phyloP scores from a whole-genome alignment of 495 filamentous ascomycete genomes.

The Daldinia loculata region DNA sequence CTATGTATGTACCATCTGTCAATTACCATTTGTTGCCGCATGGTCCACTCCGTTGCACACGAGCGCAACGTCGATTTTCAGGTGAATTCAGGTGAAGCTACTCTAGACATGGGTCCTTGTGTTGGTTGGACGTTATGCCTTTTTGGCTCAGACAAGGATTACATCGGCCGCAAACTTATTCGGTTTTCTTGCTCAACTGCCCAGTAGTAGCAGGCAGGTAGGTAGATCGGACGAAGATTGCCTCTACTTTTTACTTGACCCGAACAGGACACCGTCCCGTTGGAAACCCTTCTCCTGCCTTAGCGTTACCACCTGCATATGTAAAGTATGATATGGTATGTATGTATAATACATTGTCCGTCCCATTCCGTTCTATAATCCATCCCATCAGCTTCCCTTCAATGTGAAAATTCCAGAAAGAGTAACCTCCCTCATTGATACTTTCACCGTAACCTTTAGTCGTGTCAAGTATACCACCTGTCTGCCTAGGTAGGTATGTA shows the following conservation, averaged over 20 bases:
- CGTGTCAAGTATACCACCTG: slow-evolving; percentile 21
- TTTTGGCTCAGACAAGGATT: neutral
- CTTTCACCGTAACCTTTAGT: slow-evolving; percentile 8
- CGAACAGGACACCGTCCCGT: slow-evolving; percentile 38
- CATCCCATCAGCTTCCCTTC: slow-evolving; percentile 1
- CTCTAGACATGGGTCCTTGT: slow-evolving; percentile 26
- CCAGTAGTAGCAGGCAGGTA: slow-evolving; percentile 31
- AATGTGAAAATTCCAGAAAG: slow-evolving; percentile 20
- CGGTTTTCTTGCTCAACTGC: neutral
- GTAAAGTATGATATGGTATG: neutral
- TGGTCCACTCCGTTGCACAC: slow-evolving; percentile 29
- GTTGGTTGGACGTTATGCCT: slow-evolving; percentile 15
- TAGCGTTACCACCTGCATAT: slow-evolving; percentile 42
- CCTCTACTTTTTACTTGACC: slow-evolving; percentile 18
- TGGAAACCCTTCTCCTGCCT: slow-evolving; percentile 42
- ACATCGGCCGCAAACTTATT: neutral
- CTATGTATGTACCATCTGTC: slow-evolving; percentile 6
- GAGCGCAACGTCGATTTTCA: slow-evolving; percentile 41
- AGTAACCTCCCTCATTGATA: slow-evolving; percentile 29
- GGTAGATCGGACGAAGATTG: slow-evolving; percentile 41
- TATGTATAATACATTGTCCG: slow-evolving; percentile 1
- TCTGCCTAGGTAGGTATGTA: neutral
- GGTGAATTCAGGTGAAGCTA: slow-evolving; percentile 46
- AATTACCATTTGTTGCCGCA: slow-evolving; percentile 33
- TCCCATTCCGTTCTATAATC: neutral